phyloP scores from a whole-genome alignment of 2,329 filamentous ascomycete species.

The Aphanocladium album region DNA sequence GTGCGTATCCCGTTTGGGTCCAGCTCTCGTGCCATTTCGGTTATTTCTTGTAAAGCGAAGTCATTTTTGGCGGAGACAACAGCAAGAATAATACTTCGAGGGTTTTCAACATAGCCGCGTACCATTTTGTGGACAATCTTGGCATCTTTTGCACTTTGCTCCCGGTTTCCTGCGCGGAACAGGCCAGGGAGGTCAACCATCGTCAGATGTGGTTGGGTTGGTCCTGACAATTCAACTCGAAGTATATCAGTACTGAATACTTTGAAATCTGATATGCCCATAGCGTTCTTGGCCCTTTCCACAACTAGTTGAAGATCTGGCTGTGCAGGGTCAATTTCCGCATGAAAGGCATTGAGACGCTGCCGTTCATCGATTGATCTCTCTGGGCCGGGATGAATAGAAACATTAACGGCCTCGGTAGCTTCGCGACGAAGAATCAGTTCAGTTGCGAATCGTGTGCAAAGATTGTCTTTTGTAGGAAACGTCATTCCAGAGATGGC shows the following conservation, averaged over 20 bases:
- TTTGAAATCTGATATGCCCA: slow-evolving; percentile 41
- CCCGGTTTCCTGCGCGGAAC: slow-evolving; percentile 43
- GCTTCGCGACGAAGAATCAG: slow-evolving; percentile 47
- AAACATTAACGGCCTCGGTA: slow-evolving; percentile 28
- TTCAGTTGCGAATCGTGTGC: slow-evolving; percentile 60
- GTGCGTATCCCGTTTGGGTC: slow-evolving; percentile 36
- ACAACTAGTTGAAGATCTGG: slow-evolving; percentile 30
- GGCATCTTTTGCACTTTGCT: slow-evolving; percentile 40
- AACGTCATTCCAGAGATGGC: slow-evolving; percentile 59
- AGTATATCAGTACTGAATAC: slow-evolving; percentile 44
- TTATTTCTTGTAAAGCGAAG: slow-evolving; percentile 53
- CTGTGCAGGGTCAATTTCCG: slow-evolving; percentile 14
- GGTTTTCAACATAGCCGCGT: slow-evolving; percentile 49
- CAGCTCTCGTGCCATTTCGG: slow-evolving; percentile 35
- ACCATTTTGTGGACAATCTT: slow-evolving; percentile 44
- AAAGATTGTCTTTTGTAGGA: slow-evolving; percentile 52
- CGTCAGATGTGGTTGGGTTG: slow-evolving; percentile 46
- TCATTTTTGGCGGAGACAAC: slow-evolving; percentile 52
- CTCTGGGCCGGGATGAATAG: slow-evolving; percentile 26
- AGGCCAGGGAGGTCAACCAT: slow-evolving; percentile 56
- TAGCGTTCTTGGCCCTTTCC: slow-evolving; percentile 36
- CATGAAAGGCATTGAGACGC: slow-evolving; percentile 23
- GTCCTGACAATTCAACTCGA: slow-evolving; percentile 43
- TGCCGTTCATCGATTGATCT: slow-evolving; percentile 23
- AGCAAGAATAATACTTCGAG: slow-evolving; percentile 55